Base-by-base conservation (phyloP, 116 monocot species). In the Papilionanthe hybrid region DNA sequence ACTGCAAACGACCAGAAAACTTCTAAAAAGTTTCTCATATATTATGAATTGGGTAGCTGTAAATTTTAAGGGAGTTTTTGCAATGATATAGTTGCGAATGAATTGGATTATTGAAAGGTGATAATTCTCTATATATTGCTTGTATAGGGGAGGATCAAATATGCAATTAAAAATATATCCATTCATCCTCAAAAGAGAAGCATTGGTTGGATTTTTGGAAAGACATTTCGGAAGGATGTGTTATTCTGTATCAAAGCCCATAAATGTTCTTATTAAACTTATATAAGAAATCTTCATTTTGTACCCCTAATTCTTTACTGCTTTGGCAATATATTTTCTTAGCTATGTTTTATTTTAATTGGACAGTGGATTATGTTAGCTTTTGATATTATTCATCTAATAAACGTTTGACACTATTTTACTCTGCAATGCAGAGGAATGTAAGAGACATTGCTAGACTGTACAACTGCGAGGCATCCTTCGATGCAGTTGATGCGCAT, bases 371-470 rank as follows among this genome's bases (percentile, higher is more conserved):
- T 17, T 37, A 37, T 69, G 69, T 37, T 23, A 63, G 5, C 37
- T 63, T 63, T 13, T 9, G 2, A 23, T 69, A 69, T 69, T 69
- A 69, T 69, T 29, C 37, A 29, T 15, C 69, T 67, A 28, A 23
- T 72, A 44, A 44, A 43, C 17, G 5, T 20, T 9, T 43, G 73
- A 71, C 12, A 75, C 15, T 78, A 28, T 29, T 30, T 22, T 41
- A 5, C 22, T 76, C 30, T 15, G 17, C 47, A 72, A 17, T 87
- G 74, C 87, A 99, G 99, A 92, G 99, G 79, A 93, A 89, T 76
- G 58, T 99, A 75, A 95, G 89, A 84, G 99, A 99, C 45, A 81
- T 95, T 78, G 90, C 95, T n/a, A 82, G 42, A 25, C 78, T 99
- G 23, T 99, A 93, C 82, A 80, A 83, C 69, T 95, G 93, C 20